A percentile compares a stretch with the other conserved stretches of the same genome.
Conservation (phyloP, 2,329 filamentous ascomycete genomes). For the Trichoderma sp. region DNA sequence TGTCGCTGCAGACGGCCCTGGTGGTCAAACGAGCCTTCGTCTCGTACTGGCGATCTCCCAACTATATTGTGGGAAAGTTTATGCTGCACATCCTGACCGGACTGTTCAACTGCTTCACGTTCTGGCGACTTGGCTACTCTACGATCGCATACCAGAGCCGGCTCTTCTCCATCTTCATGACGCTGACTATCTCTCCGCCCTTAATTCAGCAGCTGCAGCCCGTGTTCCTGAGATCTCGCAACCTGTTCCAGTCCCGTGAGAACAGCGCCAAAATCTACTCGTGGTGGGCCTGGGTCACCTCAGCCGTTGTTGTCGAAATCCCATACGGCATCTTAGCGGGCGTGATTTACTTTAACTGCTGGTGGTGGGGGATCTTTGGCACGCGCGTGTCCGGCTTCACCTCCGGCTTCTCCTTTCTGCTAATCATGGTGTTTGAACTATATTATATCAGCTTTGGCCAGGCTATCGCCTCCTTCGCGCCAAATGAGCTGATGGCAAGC, state of each 20-base stretch:
- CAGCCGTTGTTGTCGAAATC: slow-evolving; percentile 64
- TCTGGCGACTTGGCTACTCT: slow-evolving; percentile 58
- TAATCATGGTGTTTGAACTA: slow-evolving; percentile 63
- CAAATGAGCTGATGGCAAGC: slow-evolving; percentile 64
- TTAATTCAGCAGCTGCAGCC: slow-evolving; percentile 77
- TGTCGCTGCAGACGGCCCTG: slow-evolving; percentile 49
- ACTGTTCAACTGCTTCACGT: slow-evolving; percentile 69
- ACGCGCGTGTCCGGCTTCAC: slow-evolving; percentile 50
- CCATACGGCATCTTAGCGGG: slow-evolving; percentile 66
- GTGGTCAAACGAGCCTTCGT: slow-evolving; percentile 58
- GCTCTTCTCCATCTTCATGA: slow-evolving; percentile 75
- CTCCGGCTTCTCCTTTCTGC: slow-evolving; percentile 59
- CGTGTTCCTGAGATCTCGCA: slow-evolving; percentile 61
- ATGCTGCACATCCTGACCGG: slow-evolving; percentile 60
- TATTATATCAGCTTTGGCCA: slow-evolving; percentile 65
- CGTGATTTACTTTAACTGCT: slow-evolving; percentile 48
- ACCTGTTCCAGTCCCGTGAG: slow-evolving; percentile 69
- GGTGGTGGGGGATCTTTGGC: slow-evolving; percentile 55
- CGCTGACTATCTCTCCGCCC: slow-evolving; percentile 69
- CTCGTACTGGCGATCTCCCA: slow-evolving; percentile 62
- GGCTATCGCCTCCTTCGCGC: slow-evolving; percentile 62
- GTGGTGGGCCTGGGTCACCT: slow-evolving; percentile 68
- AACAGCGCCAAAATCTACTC: slow-evolving; percentile 76
- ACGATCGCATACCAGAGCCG: slow-evolving; percentile 65
- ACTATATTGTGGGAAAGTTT: slow-evolving; percentile 61